Percentiles rank a stretch among this genome's conserved stretches.
phyloP scores from a whole-genome alignment of 1,284 basidiomycete genomes.

The Leccinum subrobustum region DNA sequence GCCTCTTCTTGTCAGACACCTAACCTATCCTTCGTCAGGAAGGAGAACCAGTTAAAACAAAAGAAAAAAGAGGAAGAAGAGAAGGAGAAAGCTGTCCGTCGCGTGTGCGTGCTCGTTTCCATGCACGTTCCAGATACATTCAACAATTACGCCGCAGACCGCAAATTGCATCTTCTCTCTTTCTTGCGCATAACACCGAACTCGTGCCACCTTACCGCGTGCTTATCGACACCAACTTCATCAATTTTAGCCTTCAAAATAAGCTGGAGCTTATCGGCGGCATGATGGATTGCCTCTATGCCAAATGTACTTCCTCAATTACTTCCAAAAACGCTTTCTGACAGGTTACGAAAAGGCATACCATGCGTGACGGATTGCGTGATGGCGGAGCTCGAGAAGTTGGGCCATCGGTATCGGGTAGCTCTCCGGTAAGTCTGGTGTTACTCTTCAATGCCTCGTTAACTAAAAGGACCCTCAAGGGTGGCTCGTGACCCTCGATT shows the following conservation, averaged over 20 bases:
- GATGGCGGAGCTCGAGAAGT: slow-evolving; percentile 95
- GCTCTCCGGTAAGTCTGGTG: slow-evolving; percentile 71
- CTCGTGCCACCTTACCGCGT: slow-evolving; percentile 97
- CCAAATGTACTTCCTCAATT: slow-evolving; percentile 79
- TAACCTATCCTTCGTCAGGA: slow-evolving; percentile 42
- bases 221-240: slow-evolving; percentile 99
- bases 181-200: slow-evolving; percentile 94
- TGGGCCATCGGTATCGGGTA: slow-evolving; percentile 94
- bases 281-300: slow-evolving; percentile 99
- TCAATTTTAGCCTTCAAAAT: slow-evolving; percentile 98
- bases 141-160: slow-evolving; percentile 46
- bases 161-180: slow-evolving; percentile 86
- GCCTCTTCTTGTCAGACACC: neutral
- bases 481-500: slow-evolving; percentile 97
- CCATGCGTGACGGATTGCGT: slow-evolving; percentile 99
- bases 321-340: neutral
- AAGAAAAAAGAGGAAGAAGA: slow-evolving; percentile 75
- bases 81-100: slow-evolving; percentile 68
- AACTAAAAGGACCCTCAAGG: slow-evolving; percentile 39
- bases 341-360: slow-evolving; percentile 62
- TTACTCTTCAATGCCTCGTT: neutral
- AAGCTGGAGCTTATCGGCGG: slow-evolving; percentile 95
- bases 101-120: slow-evolving; percentile 53
- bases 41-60: slow-evolving; percentile 80
- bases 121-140: slow-evolving; percentile 2